Evolutionary conservation across 352 stramenopile genomes (phyloP), one percentile per base, ranked within the genome.

Genomic region (Globisporangium solare): DNA sequence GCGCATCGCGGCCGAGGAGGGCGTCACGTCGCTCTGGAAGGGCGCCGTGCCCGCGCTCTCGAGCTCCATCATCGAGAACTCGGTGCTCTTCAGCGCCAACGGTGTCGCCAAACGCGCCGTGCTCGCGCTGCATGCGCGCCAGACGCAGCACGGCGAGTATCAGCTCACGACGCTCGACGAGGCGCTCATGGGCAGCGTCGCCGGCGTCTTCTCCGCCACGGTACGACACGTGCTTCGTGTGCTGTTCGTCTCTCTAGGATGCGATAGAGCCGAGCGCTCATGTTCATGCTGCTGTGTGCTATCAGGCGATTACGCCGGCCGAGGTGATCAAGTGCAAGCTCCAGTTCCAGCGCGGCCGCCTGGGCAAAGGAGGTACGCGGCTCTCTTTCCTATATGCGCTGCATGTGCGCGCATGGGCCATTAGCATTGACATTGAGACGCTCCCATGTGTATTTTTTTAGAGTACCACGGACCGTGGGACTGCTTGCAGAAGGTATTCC

Each of bases 1-100:
- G 45, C 76, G 75, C 47, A 92, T 91, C 51, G 79, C 86, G 40
- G 75, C 71, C 7, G 77, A 92, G 45, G 85, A 95, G 51, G 81
- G 84, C 42, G 59, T 83, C 4, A 48, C 70, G 7, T 73, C 87
- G 61, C 80, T 96, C n/a, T 96, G 86, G 83, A 92, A 91, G 66
- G 88, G 88, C n/a, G 85, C 86, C 0, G 69, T 92, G 54, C 88
- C 88, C 2, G 88, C 88, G 52, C 77, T 96, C 17, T 88, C 77
- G 39, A 94, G 83, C 68, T 88, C 88, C 22, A 85, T 95, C 60
- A 87, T 96, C 49, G 88, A 96, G 53, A 96, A 96, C 68, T 86
- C 88, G 47, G 88, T 96, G 51, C 75, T 96, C 22, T 96, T 96
- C 59, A 93, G 79, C 39, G 84, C 79, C 45, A 95, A 95, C 50